Conservation (phyloP, 805 yeast genomes). For the Saccharomycopsis fermentans region DNA sequence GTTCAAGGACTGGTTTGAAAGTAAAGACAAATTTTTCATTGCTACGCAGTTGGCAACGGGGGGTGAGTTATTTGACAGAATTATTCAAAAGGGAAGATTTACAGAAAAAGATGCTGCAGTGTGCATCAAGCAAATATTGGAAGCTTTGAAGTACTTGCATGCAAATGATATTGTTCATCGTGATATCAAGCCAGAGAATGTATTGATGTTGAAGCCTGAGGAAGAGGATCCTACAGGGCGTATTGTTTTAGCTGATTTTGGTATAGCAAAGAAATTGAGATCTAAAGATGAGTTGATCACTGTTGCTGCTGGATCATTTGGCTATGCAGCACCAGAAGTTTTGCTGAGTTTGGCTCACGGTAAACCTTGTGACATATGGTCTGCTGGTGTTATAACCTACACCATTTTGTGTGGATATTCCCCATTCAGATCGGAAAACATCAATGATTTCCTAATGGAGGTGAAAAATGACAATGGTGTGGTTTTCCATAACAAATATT, state of each 20-base stretch:
- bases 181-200: constrained; percentile 90
- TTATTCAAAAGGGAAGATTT: constrained; percentile 68
- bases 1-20: constrained; percentile 87
- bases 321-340: constrained; percentile 96
- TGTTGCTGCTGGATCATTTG: constrained; percentile 83
- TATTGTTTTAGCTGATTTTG: constrained; percentile 89
- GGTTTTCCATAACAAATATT: constrained; percentile 77
- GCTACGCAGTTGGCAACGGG: constrained; percentile 94
- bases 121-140: constrained; percentile 62
- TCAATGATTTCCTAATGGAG: constrained; percentile 71
- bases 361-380: constrained; percentile 94
- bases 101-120: constrained; percentile 82
- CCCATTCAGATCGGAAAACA: constrained; percentile 80
- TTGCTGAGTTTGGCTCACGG: constrained; percentile 79
- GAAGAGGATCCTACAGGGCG: constrained; percentile 48
- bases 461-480: constrained; percentile 59
- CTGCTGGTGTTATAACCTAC: constrained; percentile 85
- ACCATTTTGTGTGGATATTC: constrained; percentile 87
- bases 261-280: constrained; percentile 75
- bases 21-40: constrained; percentile 82
- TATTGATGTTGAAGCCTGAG: constrained; percentile 50
- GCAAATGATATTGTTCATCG: constrained; percentile 74
- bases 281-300: constrained; percentile 50
- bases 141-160: constrained; percentile 76
- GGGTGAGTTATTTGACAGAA: constrained; percentile 88